These are phyloP conservation scores for Zanthoxylum bungeanum DNA, from an alignment of 345 rosid species.

Conservation along the genomic window DNA sequence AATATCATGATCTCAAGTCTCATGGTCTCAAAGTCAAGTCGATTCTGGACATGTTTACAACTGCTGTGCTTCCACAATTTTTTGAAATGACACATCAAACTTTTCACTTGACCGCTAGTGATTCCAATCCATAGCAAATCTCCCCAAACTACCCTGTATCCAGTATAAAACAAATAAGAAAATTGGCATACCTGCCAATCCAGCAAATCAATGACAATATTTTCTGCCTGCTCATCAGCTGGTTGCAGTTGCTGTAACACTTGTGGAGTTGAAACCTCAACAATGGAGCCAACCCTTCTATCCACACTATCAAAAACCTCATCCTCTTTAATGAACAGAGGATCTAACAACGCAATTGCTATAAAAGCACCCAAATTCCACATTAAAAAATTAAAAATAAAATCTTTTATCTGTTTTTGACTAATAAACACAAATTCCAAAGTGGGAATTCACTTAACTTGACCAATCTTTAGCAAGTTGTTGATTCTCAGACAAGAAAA, in stretches of 20 bases:
- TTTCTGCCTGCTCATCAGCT: constrained; percentile 36
- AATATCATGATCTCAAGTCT: neutral
- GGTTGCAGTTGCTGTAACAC: constrained; percentile 57
- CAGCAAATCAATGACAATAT: constrained; percentile 55
- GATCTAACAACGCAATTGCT: constrained; percentile 63
- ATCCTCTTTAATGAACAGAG: constrained; percentile 52
- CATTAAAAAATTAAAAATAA: neutral
- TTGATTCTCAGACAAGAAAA: constrained; percentile 42
- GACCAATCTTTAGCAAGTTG: constrained; percentile 76
- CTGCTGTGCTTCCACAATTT: too few species aligned
- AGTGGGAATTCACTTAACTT: constrained; percentile 32
- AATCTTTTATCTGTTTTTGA: neutral
- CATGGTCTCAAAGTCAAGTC: neutral
- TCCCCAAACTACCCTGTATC: too few species aligned
- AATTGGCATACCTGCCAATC: constrained; percentile 71
- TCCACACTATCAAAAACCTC: constrained; percentile 42
- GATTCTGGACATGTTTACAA: too few species aligned
- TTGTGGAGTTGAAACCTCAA: constrained; percentile 57
- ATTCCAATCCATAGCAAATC: too few species aligned
- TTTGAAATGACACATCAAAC: too few species aligned
- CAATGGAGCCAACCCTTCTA: constrained; percentile 44
- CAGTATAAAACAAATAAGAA: neutral
- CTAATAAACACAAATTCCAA: neutral
- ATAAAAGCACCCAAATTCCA: constrained; percentile 28
- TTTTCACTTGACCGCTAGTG: too few species aligned